Base-by-base conservation (phyloP, 1,284 basidiomycete species). In the Stygiomarasmius scandens region DNA sequence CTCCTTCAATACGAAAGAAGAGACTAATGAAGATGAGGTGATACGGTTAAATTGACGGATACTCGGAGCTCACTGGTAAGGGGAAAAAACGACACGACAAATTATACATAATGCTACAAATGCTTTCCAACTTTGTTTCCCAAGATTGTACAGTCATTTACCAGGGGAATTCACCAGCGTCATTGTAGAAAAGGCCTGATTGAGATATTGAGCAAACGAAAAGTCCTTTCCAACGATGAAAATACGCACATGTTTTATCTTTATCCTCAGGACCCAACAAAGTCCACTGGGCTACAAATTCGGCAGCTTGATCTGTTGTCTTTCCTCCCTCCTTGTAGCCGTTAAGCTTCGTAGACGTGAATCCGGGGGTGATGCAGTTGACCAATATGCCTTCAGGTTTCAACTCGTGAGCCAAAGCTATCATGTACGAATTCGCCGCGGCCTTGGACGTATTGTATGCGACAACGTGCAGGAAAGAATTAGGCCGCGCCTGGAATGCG, bases 261-360 rank as follows among this genome's bases (percentile, higher is more conserved):
- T 74, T 74, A 58, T 74, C 69, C 55, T 76, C 71, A 11, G 72
- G 74, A 9, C 50, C 57, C 23, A 80, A 52, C 41, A 78, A 62
- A 5, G 69, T 69, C 71, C 74, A 78, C 11, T 71, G 69, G 10
- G 75, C 52, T 16, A 80, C 44, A 44, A 65, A 59, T 56, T 70
- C 66, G 1, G 77, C 77, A 16, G 74, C 75, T n/a, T 71, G 66
- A 56, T 62, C 58, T 0, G 67, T 46, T 23, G 65, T 71, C 66
- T 77, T 76, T 5, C 76, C 75, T 16, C 75, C 76, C 3, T 67
- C 34, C 2, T 64, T 56, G 58, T 71, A 75, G 43, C 55, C 63
- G 60, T 78, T 79, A 64, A 80, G 56, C 60, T 77, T 75, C 32
- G 77, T 77, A 20, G 76, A 69, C 2, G 74, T 78, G 58, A 69